These are phyloP conservation scores for Mortierella sp. DNA, from an alignment of 371 early-diverging fungal species.

Conservation along the genomic window DNA sequence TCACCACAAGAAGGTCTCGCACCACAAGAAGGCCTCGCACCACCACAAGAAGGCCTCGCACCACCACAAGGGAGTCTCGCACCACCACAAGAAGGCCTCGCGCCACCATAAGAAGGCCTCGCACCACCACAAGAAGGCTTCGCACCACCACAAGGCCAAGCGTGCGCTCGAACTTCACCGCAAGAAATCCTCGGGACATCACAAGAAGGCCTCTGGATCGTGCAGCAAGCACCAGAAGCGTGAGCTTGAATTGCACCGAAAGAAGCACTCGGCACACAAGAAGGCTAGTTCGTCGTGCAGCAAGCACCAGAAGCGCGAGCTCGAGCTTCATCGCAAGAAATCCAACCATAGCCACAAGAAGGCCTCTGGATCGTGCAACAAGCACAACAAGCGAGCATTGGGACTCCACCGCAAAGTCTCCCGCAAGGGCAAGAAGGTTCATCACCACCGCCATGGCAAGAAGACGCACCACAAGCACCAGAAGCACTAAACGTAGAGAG, in stretches of 20 bases:
- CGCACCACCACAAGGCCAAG: constrained; percentile 5
- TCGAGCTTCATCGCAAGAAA: constrained; percentile 20
- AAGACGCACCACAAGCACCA: not conserved
- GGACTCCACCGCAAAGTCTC: constrained; percentile 3
- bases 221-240: constrained; percentile 8
- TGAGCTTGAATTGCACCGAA: constrained; percentile 13
- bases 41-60: not conserved
- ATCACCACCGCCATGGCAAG: constrained; percentile 3
- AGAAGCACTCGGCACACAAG: constrained; percentile 2
- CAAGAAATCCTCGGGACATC: constrained; percentile 4
- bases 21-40: constrained; percentile 1
- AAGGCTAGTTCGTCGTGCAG: too few relatives aligned
- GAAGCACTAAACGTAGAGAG: constrained; percentile 8
- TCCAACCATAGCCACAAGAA: constrained; percentile 21
- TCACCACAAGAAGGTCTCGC: constrained; percentile 15
- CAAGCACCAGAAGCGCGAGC: not conserved
- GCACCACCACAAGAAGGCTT: constrained; percentile 3
- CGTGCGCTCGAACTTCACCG: constrained; percentile 11
- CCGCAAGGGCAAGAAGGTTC: not conserved
- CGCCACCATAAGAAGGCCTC: constrained; percentile 2
- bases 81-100: not conserved
- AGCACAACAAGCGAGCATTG: constrained; percentile 6
- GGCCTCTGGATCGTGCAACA: constrained; percentile 9
- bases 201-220: constrained; percentile 12
- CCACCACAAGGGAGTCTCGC: constrained; percentile 12